Evolutionary conservation across 2,329 filamentous ascomycete species (phyloP), one percentile per base, ranked within the genome.

Genomic region (Pseudogymnoascus sp.): DNA sequence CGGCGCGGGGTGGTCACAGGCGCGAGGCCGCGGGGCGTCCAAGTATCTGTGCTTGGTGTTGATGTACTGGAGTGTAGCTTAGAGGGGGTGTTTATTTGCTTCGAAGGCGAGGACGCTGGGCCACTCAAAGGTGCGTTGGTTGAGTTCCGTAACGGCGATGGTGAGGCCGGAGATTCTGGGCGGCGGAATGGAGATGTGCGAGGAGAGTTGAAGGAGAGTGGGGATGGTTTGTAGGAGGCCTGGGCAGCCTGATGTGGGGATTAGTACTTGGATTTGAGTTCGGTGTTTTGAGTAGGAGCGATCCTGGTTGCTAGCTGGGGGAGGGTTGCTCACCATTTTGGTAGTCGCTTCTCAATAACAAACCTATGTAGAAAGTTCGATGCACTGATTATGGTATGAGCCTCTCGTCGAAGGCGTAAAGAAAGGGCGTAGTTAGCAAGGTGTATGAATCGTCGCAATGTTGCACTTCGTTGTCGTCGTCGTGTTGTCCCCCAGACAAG

Each of bases 121-220:
- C 38, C 38, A 41, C 26, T 60, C 35, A 82, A 80, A 1, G 87
- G 84, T 29, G 87, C 86, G 41, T 81, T 82, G 3, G 88, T 81
- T 2, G 86, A 89, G 7, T 83, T 83, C 66, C 86, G 82, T 63
- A 90, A 75, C 26, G 82, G 76, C 35, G 83, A 88, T 2, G 88
- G 86, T 8, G 88, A 90, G 23, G 83, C 80, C 19, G 85, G 83
- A 19, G 84, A 85, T 68, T 84, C 83, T 61, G 83, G 79, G 67
- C 84, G 76, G 63, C 84, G 81, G 71, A 88, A 88, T 11, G 85
- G 85, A 60, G 85, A 88, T 70, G 77, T 82, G 72, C 89, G 84
- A 68, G 88, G 85, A 68, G 88, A 87, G 67, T 86, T 86, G 75
- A 88, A 90, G 64, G 87, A 87, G 65, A 90, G 76, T 62, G 86